phyloP scores from a whole-genome alignment of 768 basidiomycete genomes.

The Termitomyces sp. region DNA sequence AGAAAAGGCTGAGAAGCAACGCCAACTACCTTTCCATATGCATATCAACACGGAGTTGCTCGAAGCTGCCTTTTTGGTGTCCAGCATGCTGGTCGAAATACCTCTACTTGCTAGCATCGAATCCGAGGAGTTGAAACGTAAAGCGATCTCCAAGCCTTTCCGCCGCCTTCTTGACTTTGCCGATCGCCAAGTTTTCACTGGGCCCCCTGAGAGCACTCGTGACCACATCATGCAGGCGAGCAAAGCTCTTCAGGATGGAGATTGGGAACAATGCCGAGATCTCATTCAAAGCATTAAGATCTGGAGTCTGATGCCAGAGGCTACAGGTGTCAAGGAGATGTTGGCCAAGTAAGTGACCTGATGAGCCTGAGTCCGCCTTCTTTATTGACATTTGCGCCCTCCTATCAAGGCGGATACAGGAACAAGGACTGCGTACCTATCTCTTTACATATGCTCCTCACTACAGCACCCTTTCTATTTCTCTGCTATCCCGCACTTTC shows the following conservation, averaged over 20 bases:
- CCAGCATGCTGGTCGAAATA: constrained; percentile 98
- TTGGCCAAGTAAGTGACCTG: constrained; percentile 66
- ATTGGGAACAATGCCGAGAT: constrained; percentile 95
- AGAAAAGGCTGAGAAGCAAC: constrained; percentile 92
- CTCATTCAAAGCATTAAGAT: constrained; percentile 95
- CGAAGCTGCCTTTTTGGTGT: constrained; percentile 96
- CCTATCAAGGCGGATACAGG: constrained; percentile 84
- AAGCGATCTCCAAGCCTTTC: constrained; percentile 95
- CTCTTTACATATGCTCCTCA: constrained; percentile 96
- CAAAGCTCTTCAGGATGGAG: constrained; percentile 92
- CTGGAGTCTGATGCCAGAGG: constrained; percentile 95
- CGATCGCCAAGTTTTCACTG: constrained; percentile 95
- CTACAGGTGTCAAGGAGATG: constrained; percentile 86
- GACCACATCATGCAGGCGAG: constrained; percentile 99
- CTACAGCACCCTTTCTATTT: constrained; percentile 87
- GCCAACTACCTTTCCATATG: constrained; percentile 98
- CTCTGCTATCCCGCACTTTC: constrained; percentile 84
- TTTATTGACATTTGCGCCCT: background rate
- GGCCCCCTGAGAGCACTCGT: constrained; percentile 96
- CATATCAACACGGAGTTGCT: constrained; percentile 98
- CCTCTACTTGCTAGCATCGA: constrained; percentile 93
- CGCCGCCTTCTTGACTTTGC: constrained; percentile 92
- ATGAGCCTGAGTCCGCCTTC: background rate
- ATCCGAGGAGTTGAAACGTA: constrained; percentile 89
- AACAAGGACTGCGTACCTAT: constrained; percentile 94